phyloP scores from a whole-genome alignment of 768 basidiomycete species.

The Phanerochaete sordida region DNA sequence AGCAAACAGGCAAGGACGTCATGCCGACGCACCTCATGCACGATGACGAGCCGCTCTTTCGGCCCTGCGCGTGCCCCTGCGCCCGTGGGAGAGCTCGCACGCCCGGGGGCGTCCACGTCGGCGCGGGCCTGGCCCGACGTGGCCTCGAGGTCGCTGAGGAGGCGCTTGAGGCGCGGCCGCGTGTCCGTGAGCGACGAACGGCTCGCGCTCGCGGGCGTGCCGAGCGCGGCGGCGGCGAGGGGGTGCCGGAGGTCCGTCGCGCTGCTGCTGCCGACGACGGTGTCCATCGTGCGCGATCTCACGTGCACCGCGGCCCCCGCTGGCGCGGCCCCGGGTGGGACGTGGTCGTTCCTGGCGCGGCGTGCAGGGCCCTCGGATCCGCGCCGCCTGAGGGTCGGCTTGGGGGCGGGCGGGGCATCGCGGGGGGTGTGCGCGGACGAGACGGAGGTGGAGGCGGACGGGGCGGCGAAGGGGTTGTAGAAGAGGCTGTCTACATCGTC shows the following conservation, averaged over 20 bases:
- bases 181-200: slow-evolving; percentile 14
- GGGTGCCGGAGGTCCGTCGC: slow-evolving; percentile 16
- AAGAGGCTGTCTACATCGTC: slow-evolving; percentile 8
- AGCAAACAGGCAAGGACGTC: background rate
- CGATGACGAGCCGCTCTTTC: slow-evolving; percentile 47
- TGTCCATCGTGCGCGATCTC: slow-evolving; percentile 23
- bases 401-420: slow-evolving; percentile 12
- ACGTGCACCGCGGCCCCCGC: slow-evolving; percentile 10
- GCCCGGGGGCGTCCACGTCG: background rate
- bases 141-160: slow-evolving; percentile 18
- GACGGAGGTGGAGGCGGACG: slow-evolving; percentile 17
- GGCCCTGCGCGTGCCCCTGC: background rate
- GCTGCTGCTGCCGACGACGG: slow-evolving; percentile 11
- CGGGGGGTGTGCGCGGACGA: slow-evolving; percentile 21
- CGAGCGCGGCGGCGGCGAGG: slow-evolving; percentile 3
- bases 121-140: background rate
- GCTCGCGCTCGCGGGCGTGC: slow-evolving; percentile 9
- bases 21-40: slow-evolving; percentile 48
- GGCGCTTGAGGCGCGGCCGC: slow-evolving; percentile 20
- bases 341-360: slow-evolving; percentile 20
- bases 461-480: slow-evolving; percentile 12
- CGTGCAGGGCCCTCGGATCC: slow-evolving; percentile 25
- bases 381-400: slow-evolving; percentile 22
- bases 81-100: slow-evolving; percentile 8
- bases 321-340: slow-evolving; percentile 9